Percentiles rank a stretch among this genome's conserved stretches.
phyloP scores from a whole-genome alignment of 371 early-diverging fungal species.

The Apophysomyces elegans region DNA sequence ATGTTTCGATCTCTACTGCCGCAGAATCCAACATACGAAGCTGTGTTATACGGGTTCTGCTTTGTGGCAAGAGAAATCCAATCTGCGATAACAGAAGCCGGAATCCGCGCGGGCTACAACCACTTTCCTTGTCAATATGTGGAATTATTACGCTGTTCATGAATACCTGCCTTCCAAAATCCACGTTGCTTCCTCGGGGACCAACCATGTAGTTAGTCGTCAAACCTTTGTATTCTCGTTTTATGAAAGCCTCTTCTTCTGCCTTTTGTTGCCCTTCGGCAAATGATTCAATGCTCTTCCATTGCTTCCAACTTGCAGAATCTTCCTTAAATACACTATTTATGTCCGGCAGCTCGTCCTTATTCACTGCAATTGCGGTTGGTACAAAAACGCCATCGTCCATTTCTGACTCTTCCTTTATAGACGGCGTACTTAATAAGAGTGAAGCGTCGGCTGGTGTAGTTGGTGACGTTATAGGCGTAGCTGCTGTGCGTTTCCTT shows the following conservation, averaged over 20 bases:
- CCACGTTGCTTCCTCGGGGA: constrained; percentile 26
- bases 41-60: constrained; percentile 62
- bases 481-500: not conserved
- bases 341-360: constrained; percentile 44
- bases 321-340: constrained; percentile 39
- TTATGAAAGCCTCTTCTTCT: constrained; percentile 14
- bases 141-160: not conserved
- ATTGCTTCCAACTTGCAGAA: constrained; percentile 41
- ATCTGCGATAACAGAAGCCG: constrained; percentile 68
- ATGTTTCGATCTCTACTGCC: constrained; percentile 65
- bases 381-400: constrained; percentile 8
- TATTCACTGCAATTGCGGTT: constrained; percentile 29
- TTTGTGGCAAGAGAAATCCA: constrained; percentile 65
- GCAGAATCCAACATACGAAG: constrained; percentile 63
- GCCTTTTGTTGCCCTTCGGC: constrained; percentile 35
- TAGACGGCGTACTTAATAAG: constrained; percentile 8
- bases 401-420: constrained; percentile 11
- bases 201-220: constrained; percentile 14
- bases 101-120: constrained; percentile 52
- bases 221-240: not conserved
- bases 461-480: constrained; percentile 16
- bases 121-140: too few species aligned
- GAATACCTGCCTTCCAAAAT: constrained; percentile 27
- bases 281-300: constrained; percentile 33
- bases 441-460: not conserved